Evolutionary conservation across 768 basidiomycete genomes (phyloP).

Genomic region (Termitomyces titanicus): DNA sequence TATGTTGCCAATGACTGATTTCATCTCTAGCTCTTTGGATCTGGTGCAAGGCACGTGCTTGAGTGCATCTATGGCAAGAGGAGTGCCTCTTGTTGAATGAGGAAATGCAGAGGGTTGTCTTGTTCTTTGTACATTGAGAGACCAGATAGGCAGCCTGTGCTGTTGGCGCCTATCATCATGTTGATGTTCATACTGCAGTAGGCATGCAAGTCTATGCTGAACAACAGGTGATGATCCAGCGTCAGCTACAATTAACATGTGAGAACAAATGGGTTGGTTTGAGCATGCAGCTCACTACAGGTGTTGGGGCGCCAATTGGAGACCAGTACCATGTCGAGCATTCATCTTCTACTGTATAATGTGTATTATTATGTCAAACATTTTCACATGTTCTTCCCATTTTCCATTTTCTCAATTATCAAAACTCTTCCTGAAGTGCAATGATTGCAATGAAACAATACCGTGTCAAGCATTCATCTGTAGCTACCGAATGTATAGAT

Average conservation of each 20-base stretch:
- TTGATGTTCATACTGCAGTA: too few relatives aligned
- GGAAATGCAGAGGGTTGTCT: conserved; percentile 27
- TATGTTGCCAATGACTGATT: background rate
- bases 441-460: too few relatives aligned
- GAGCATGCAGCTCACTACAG: background rate
- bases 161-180: background rate
- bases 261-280: background rate
- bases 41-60: conserved; percentile 27
- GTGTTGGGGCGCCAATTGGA: too few relatives aligned
- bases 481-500: too few relatives aligned
- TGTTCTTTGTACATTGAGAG: background rate
- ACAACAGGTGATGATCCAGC: background rate
- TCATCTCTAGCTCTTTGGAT: conserved; percentile 7
- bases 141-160: too few relatives aligned
- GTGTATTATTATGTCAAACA: too few relatives aligned
- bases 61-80: conserved; percentile 30
- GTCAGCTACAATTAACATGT: background rate
- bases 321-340: too few relatives aligned
- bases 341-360: too few relatives aligned
- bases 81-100: conserved; percentile 29
- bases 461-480: too few relatives aligned
- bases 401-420: too few relatives aligned
- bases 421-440: too few relatives aligned
- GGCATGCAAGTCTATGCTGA: background rate
- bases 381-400: too few relatives aligned